Conservation (phyloP, 257 asterid genomes). For the Solanum medicagineum region DNA sequence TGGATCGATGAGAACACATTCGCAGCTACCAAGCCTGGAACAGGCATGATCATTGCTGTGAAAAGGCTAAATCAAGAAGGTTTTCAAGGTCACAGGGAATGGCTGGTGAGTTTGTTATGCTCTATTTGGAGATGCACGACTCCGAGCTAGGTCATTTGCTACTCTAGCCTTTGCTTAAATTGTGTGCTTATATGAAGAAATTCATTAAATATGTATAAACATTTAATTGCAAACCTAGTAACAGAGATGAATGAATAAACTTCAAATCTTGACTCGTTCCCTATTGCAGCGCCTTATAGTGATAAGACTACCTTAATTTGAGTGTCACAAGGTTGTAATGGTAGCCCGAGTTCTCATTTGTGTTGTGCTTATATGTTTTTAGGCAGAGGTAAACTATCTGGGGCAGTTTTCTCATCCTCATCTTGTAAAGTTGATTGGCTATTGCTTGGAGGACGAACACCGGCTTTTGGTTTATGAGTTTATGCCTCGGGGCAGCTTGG, state of each 20-base stretch:
- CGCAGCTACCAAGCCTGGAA: constrained; percentile 63
- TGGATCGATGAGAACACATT: constrained; percentile 68
- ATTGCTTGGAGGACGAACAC: constrained; percentile 21
- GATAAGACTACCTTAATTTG: background rate
- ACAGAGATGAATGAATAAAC: background rate
- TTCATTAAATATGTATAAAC: background rate
- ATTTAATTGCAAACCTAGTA: background rate
- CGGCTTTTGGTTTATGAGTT: constrained; percentile 22
- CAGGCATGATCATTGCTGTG: constrained; percentile 68
- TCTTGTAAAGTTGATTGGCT: constrained; percentile 6
- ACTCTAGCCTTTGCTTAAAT: background rate
- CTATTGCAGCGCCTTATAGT: background rate
- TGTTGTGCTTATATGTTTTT: background rate
- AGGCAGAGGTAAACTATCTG: constrained; percentile 11
- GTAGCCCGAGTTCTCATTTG: background rate
- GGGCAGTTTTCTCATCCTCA: constrained; percentile 13
- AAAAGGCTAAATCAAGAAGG: constrained; percentile 69
- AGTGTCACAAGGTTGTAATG: background rate
- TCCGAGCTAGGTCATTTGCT: background rate
- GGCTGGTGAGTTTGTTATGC: constrained; percentile 55
- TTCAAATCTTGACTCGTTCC: background rate
- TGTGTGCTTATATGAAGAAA: background rate
- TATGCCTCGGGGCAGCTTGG: constrained; percentile 20
- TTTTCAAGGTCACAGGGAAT: constrained; percentile 72
- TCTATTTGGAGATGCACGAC: background rate